Evolutionary conservation across 2,329 filamentous ascomycete species (phyloP).

Genomic region (Trichoderma simmonsii): DNA sequence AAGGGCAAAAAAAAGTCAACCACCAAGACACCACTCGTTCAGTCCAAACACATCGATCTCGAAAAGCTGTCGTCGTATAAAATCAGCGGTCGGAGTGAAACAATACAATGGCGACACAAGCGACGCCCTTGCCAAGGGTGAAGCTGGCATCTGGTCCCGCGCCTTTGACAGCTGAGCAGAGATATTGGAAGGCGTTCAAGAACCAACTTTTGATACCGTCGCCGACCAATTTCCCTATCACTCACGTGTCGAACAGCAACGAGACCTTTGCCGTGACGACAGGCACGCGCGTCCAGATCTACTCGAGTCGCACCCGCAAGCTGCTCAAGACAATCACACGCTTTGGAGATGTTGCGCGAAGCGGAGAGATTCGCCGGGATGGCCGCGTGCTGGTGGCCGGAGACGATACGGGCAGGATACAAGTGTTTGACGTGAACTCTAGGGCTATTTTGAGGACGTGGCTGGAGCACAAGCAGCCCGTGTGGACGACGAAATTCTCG

Average conservation of each 20-base stretch:
- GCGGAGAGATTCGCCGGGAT: slow-evolving; percentile 83
- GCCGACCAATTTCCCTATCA: slow-evolving; percentile 84
- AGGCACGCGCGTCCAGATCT: slow-evolving; percentile 88
- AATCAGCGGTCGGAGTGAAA: neutral
- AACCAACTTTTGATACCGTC: slow-evolving; percentile 87
- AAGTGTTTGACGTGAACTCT: slow-evolving; percentile 88
- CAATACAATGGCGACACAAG: slow-evolving; percentile 74
- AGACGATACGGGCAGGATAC: slow-evolving; percentile 86
- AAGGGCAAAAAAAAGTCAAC: neutral
- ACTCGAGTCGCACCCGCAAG: slow-evolving; percentile 87
- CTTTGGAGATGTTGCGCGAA: slow-evolving; percentile 87
- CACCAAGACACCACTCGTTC: neutral
- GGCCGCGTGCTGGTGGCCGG: slow-evolving; percentile 86
- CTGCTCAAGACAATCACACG: slow-evolving; percentile 90
- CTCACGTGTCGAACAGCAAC: slow-evolving; percentile 75
- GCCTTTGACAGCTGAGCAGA: slow-evolving; percentile 84
- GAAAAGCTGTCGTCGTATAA: neutral
- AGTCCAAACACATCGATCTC: neutral
- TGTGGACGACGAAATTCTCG: slow-evolving; percentile 91
- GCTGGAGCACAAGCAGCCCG: slow-evolving; percentile 89
- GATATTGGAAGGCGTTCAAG: slow-evolving; percentile 95
- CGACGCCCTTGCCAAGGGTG: slow-evolving; percentile 73
- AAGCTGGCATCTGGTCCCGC: slow-evolving; percentile 81
- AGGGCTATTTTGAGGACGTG: slow-evolving; percentile 93
- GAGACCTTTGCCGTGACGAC: slow-evolving; percentile 92